Base-by-base conservation (phyloP, 208 protist genomes). In the Blechomonas ayalai region DNA sequence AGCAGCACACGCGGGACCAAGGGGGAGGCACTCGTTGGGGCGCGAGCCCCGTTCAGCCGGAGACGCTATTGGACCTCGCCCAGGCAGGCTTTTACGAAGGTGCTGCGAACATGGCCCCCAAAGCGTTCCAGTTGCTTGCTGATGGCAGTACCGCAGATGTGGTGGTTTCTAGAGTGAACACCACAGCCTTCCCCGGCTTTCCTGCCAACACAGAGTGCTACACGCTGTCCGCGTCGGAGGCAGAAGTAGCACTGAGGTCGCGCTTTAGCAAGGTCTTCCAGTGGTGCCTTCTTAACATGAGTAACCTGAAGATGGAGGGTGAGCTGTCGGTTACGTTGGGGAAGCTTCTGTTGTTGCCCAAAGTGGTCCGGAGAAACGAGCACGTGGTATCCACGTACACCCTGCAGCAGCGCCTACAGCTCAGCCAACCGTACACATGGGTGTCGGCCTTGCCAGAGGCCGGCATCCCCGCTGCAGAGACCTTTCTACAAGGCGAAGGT, bases 221-320 rank as follows among this genome's bases (percentile, higher is more conserved):
- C 69, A 87, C 87, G 13, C 66, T 95, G 29, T 54, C 64, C 18
- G 54, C 67, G 42, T 75, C 81, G 1, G 73, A 83, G 39, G 72
- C 80, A 7, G 59, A 73, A 23, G 67, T 75, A 3, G 67, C 82
- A 2, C 37, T 83, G 34, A 76, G 78, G 44, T 57, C 80, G 10
- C 66, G 87, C 28, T 92, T 80, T 52, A 91, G 81, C 66, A 92
- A 92, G 48, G 87, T 89, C 28, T 68, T 95, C 37, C 87, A 95
- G 66, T 95, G 87, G 87, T 95, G 87, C 51, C 63, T 81, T 43
- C 59, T 95, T 27, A 95, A 95, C 64, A 86, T 95, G 76, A 73
- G 54, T 58, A 95, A 92, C 62, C 50, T 95, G 28, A 77, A 82
- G 48, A 90, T 95, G 77, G 87, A 95, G 56, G 83, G 81, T 15